These are phyloP conservation scores for Lantana camara DNA, from an alignment of 257 asterid species.

Conservation along the genomic window DNA sequence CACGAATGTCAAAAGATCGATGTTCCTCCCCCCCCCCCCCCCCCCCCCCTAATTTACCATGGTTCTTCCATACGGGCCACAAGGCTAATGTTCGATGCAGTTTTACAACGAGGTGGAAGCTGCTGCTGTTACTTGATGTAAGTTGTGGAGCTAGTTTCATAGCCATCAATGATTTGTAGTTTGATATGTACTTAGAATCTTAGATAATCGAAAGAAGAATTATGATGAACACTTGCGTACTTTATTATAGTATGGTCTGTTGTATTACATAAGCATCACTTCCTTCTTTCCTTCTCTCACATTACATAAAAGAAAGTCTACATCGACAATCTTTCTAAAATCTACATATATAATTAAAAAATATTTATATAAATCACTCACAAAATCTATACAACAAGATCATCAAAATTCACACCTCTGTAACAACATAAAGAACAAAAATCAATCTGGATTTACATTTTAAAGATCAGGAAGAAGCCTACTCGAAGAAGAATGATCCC, in stretches of 20 bases:
- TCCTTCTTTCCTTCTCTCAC: too few species aligned
- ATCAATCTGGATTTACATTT: constrained; percentile 13
- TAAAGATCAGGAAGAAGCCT: constrained; percentile 46
- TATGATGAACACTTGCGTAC: too few species aligned
- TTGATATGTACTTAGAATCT: background rate
- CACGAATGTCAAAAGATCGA: background rate
- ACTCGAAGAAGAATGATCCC: constrained; percentile 37
- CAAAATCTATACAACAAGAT: background rate
- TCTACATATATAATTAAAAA: too few species aligned
- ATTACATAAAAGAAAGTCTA: too few species aligned
- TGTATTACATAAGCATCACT: too few species aligned
- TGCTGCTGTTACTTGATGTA: background rate
- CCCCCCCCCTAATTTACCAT: background rate
- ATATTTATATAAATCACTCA: background rate
- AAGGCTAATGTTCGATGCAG: background rate
- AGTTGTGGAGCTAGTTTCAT: background rate
- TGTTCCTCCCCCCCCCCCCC: too few species aligned
- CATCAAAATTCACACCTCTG: background rate
- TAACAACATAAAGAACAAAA: background rate
- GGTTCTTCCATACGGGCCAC: background rate
- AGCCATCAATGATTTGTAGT: background rate
- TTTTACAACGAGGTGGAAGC: background rate
- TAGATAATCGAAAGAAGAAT: background rate
- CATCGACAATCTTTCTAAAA: too few species aligned
- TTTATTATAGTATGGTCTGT: too few species aligned